Evolutionary conservation across 164 flowering plant genomes (phyloP), one percentile per base, ranked within the genome.

Genomic region (Cinnamomum chago): DNA sequence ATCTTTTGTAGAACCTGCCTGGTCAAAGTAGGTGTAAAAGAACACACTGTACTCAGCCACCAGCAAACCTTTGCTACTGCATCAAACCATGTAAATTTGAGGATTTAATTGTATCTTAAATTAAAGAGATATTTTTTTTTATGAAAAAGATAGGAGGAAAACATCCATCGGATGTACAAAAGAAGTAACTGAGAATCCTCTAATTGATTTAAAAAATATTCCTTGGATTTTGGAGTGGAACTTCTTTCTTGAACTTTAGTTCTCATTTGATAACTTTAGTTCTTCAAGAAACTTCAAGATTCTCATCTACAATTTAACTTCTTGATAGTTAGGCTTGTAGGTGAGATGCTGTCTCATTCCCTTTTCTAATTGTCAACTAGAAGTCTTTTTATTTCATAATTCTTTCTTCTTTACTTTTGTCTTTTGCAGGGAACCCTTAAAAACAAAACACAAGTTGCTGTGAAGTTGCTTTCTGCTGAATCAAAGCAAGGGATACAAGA

Each of bases 401-500:
- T 55, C n/a, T 67, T 67, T 55, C n/a, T 67, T 67, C 3, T 14
- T 67, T 22, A 2, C 15, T 64, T 30, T 47, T 14, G 28, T 23
- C 20, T 73, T 71, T 85, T 76, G 51, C 55, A 91, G 93, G 96
- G 93, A 73, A 77, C 78, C 70, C 84, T 91, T 10, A 86, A 68
- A 78, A 76, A 71, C 79, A 85, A 88, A 62, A 78, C 5, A 20
- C 80, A 78, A 78, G 88, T 90, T 80, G 96, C 96, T 23, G 88
- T 88, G 69, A 91, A 91, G 85, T 78, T 76, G 23, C 96, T 91
- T 66, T 82, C 92, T 74, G 87, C 85, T 62, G 84, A 81, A 58
- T 91, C 96, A 73, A 90, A 77, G 82, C 96, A 91, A 76, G 96
- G 96, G 40, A 79, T 75, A 50, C 86, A 81, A 65, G 93, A 91